phyloP scores from a whole-genome alignment of 352 stramenopile genomes.

The Pythium aristosporum region DNA sequence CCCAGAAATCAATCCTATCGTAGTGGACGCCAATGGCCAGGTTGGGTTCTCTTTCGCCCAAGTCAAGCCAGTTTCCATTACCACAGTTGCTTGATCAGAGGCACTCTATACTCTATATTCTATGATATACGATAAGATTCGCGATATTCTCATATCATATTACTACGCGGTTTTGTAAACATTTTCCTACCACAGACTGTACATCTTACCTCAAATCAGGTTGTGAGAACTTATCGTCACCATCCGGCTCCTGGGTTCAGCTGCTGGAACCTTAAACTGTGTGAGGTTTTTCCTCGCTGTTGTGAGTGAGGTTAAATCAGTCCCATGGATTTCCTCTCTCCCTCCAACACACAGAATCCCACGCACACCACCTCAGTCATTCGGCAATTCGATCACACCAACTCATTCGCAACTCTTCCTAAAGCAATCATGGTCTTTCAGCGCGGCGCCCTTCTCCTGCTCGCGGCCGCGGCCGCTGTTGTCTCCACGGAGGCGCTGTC shows the following conservation, averaged over 20 bases:
- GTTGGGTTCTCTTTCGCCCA: background rate
- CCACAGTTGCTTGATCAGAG: too few species aligned
- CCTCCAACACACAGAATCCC: conserved; percentile 7
- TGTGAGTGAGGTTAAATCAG: conserved; percentile 32
- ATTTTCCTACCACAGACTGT: background rate
- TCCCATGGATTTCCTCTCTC: conserved; percentile 19
- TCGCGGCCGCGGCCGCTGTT: conserved; percentile 15
- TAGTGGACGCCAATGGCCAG: background rate
- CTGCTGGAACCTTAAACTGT: background rate
- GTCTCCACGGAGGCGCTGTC: conserved; percentile 14
- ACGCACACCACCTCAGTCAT: conserved; percentile 2
- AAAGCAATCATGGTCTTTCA: conserved; percentile 30
- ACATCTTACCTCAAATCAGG: conserved; percentile 4
- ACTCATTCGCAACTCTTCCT: conserved; percentile 17
- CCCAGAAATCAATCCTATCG: background rate
- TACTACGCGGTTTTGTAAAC: background rate
- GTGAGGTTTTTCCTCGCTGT: conserved; percentile 13
- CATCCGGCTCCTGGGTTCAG: conserved; percentile 8
- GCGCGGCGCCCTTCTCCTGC: conserved; percentile 25
- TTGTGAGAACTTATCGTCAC: conserved; percentile 6
- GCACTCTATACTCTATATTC: background rate
- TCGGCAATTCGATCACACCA: conserved; percentile 26
- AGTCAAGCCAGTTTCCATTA: background rate
- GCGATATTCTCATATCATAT: background rate
- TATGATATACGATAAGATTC: background rate